phyloP scores from a whole-genome alignment of 208 protist genomes.

The Trypanosoma vivax region DNA sequence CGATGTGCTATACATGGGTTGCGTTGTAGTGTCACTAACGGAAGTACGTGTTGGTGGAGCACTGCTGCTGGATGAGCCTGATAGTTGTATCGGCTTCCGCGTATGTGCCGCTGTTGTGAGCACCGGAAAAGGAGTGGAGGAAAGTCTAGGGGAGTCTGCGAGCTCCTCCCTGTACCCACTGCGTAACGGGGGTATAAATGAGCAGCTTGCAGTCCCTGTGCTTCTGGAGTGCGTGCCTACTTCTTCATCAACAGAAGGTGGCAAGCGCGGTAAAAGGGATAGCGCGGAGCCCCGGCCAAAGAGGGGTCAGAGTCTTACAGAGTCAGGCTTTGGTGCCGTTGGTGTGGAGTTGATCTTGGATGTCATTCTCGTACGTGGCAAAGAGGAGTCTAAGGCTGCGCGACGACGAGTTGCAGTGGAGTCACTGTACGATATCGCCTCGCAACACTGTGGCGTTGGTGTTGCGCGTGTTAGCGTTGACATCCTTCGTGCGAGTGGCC shows the following conservation, averaged over 20 bases:
- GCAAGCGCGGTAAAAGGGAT: too few relatives aligned
- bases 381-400: background rate
- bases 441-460: constrained; percentile 13
- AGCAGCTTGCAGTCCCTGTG: background rate
- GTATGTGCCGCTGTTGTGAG: constrained; percentile 29
- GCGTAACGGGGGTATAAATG: background rate
- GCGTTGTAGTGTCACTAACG: constrained; percentile 39
- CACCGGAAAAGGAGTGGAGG: constrained; percentile 21
- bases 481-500: background rate
- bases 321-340: too few relatives aligned
- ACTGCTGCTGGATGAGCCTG: constrained; percentile 25
- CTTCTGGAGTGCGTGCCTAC: too few relatives aligned
- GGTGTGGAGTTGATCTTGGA: constrained; percentile 6
- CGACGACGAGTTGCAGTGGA: constrained; percentile 5
- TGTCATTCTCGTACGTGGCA: background rate
- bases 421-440: constrained; percentile 1
- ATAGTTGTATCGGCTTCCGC: constrained; percentile 26
- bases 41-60: constrained; percentile 40
- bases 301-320: too few relatives aligned
- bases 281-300: too few relatives aligned
- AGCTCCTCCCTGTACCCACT: constrained; percentile 18
- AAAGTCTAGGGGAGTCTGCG: constrained; percentile 36
- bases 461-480: constrained; percentile 3
- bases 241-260: too few relatives aligned
- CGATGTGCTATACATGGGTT: constrained; percentile 63